Conservation (phyloP, 768 basidiomycete genomes). For the Tylopilus rubrobrunneus region DNA sequence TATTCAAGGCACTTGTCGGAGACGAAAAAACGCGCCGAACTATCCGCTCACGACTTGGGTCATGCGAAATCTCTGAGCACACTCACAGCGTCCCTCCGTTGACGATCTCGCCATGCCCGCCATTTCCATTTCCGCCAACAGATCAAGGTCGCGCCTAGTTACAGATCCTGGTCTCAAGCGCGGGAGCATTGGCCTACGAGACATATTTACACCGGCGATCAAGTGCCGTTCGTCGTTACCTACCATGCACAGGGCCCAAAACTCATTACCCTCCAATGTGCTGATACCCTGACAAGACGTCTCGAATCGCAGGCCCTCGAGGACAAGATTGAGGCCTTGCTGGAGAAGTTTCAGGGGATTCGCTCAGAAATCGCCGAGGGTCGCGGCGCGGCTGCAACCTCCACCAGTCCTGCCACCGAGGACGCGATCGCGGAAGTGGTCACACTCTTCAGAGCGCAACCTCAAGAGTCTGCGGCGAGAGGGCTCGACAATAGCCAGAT, state of each 20-base stretch:
- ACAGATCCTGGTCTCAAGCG: constrained; percentile 52
- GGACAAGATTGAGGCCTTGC: constrained; percentile 53
- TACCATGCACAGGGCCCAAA: constrained; percentile 44
- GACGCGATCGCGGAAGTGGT: constrained; percentile 64
- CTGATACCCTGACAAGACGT: constrained; percentile 48
- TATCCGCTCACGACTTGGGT: constrained; percentile 75
- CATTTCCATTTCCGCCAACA: constrained; percentile 61
- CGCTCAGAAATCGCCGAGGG: constrained; percentile 37
- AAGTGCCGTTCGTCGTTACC: constrained; percentile 58
- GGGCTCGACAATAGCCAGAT: constrained; percentile 58
- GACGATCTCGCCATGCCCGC: constrained; percentile 69
- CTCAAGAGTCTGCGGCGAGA: constrained; percentile 57
- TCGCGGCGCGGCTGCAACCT: constrained; percentile 22
- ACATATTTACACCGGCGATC: constrained; percentile 41
- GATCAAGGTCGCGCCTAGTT: constrained; percentile 50
- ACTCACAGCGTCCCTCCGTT: constrained; percentile 65
- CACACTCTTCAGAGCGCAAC: constrained; percentile 61
- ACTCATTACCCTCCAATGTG: constrained; percentile 42
- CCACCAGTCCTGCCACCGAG: constrained; percentile 48
- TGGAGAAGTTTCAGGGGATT: constrained; percentile 63
- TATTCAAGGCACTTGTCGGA: constrained; percentile 74
- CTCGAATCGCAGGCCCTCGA: constrained; percentile 61
- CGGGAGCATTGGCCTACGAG: constrained; percentile 29
- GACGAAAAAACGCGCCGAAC: constrained; percentile 68
- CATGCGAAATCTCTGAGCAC: constrained; percentile 70